Evolutionary conservation across 202 grass and related monocot genomes (phyloP), one percentile per base, ranked within the genome.

Genomic region (Saccharum hybrid): DNA sequence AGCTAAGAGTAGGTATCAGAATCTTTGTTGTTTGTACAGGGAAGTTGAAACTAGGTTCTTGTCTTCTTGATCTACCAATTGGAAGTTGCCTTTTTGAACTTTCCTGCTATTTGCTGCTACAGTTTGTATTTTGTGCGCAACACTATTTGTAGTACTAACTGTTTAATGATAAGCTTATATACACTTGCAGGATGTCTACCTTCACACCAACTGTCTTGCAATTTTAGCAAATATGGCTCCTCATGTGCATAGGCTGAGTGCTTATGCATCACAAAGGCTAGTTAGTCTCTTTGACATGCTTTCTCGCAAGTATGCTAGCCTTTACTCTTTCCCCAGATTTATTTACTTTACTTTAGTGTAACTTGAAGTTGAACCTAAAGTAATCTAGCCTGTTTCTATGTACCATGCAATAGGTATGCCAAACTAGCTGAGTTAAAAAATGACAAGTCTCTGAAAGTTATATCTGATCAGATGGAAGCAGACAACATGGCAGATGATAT

Each of bases 261-360:
- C 93, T 74, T 99, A 94, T 96, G 96, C 96, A 90, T 96, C 96
- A 75, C 96, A 99, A 92, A 93, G 93, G 91, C 93, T 99, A 46
- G 96, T 99, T 94, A 99, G 96, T 93, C 96, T 99, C 76, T 99
- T 99, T 71, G 96, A 99, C 79, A 99, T 99, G 96, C 96, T 99
- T 80, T 93, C 96, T 76, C 91, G 89, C 89, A 99, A 94, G 96
- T 99, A 96, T 65, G 92, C 11, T 91, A 45, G 28, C 61, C 71
- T 39, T n/a, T 61, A 63, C 72, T 69, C 39, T 45, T 85, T 72
- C 51, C 46, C 71, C 72, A 18, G 5, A 49, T 71, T 71, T 62
- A 14, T 77, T 88, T 30, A 59, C 80, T 83, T 80, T 28, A 65
- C 16, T 54, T 63, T 83, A 59, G 56, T 23, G 37, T 61, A 10